Conservation (phyloP, 768 basidiomycete species). For the Dioszegia crocea region DNA sequence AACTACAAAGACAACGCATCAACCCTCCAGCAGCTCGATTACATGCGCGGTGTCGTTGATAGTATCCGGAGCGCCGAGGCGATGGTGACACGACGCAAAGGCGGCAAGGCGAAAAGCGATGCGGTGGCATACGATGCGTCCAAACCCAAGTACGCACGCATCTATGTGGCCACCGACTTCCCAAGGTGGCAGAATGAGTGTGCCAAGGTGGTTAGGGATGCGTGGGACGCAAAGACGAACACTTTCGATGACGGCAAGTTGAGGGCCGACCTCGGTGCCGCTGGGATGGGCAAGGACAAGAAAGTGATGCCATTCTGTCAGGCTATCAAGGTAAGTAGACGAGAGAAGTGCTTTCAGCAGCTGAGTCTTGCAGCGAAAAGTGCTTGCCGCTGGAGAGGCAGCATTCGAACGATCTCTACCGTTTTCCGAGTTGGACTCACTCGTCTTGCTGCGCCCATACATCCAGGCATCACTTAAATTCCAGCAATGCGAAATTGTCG, state of each 20-base stretch:
- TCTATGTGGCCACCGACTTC: conserved; percentile 87
- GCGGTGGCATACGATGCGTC: conserved; percentile 66
- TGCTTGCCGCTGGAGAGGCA: conserved; percentile 58
- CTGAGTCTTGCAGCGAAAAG: conserved; percentile 21
- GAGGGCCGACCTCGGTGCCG: conserved; percentile 61
- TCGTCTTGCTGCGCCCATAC: conserved; percentile 70
- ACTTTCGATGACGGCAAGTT: conserved; percentile 78
- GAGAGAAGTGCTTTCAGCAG: conserved; percentile 59
- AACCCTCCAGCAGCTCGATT: conserved; percentile 67
- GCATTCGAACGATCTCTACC: conserved; percentile 78
- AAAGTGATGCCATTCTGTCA: conserved; percentile 92
- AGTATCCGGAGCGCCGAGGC: conserved; percentile 84
- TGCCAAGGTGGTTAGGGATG: conserved; percentile 68
- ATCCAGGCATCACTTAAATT: conserved; percentile 59
- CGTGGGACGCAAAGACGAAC: conserved; percentile 56
- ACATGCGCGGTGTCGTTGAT: conserved; percentile 89
- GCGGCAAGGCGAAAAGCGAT: conserved; percentile 59
- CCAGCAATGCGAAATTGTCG: conserved; percentile 54
- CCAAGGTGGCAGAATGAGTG: conserved; percentile 90
- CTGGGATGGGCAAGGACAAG: conserved; percentile 91
- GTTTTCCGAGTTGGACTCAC: conserved; percentile 74
- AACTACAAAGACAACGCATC: conserved; percentile 60
- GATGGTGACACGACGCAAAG: conserved; percentile 69
- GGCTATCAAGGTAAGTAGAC: conserved; percentile 76
- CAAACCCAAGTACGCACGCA: conserved; percentile 72